A percentile compares a stretch with the other conserved stretches of the same genome.
These are phyloP conservation scores for Fusarium solani-melongenae DNA, from an alignment of 2,329 filamentous ascomycete genomes.

Conservation along the genomic window DNA sequence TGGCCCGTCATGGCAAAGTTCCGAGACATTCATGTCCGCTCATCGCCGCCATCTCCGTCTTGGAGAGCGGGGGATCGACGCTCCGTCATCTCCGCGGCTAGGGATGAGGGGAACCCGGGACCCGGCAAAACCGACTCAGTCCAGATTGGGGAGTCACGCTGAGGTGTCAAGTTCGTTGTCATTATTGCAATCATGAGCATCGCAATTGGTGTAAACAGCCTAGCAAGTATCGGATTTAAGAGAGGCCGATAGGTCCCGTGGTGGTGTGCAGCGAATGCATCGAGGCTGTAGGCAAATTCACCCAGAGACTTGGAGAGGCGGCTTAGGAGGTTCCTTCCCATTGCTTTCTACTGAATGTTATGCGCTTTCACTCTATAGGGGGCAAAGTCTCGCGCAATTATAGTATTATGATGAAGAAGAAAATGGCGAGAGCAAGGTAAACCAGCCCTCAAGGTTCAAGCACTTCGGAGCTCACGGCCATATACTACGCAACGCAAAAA, in stretches of 20 bases:
- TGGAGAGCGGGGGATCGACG: neutral
- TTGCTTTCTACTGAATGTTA: no score
- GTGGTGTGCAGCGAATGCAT: neutral
- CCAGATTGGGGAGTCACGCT: neutral
- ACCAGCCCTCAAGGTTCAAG: neutral
- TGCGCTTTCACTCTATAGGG: no score
- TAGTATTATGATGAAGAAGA: no score
- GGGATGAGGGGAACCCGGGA: neutral
- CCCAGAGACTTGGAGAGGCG: no score
- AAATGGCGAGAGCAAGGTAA: no score
- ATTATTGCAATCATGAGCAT: neutral
- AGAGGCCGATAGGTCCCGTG: neutral
- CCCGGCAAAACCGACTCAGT: neutral
- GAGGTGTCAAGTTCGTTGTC: neutral
- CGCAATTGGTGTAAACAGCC: neutral
- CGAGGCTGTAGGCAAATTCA: no score
- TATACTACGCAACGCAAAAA: neutral
- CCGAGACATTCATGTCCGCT: conserved; percentile 7
- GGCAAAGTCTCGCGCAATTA: no score
- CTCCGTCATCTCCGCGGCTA: neutral
- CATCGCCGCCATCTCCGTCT: conserved; percentile 17
- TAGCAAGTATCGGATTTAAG: neutral
- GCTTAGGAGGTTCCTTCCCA: no score
- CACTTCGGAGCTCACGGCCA: neutral
- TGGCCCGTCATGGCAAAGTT: neutral